A percentile compares a stretch with the other conserved stretches of the same genome.
These are phyloP conservation scores for Ogataea siamensis DNA, from an alignment of 805 yeast species.

Conservation along the genomic window DNA sequence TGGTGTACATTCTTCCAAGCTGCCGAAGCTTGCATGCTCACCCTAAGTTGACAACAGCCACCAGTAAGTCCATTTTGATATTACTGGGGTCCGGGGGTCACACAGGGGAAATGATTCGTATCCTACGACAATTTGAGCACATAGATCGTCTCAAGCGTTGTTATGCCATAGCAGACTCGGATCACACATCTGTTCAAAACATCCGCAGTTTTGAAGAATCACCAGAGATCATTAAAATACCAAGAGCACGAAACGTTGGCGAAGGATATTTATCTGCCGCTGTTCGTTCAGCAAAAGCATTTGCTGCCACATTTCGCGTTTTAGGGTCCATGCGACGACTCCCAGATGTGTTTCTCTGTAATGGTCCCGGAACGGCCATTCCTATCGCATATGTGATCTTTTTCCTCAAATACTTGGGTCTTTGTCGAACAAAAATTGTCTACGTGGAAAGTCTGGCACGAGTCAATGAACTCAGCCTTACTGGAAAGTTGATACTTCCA, in stretches of 20 bases:
- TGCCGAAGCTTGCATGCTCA: slow-evolving; percentile 2
- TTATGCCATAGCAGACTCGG: slow-evolving; percentile 43
- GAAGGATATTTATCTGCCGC: slow-evolving; percentile 34
- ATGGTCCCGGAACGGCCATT: slow-evolving; percentile 85
- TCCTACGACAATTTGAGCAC: slow-evolving; percentile 43
- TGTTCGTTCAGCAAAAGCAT: slow-evolving; percentile 34
- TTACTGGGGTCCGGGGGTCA: slow-evolving; percentile 97
- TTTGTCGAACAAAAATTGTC: slow-evolving; percentile 54
- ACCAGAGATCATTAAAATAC: slow-evolving; percentile 27
- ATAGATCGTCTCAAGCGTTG: slow-evolving; percentile 24
- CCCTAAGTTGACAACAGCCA: background rate
- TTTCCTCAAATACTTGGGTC: slow-evolving; percentile 45
- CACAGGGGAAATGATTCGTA: slow-evolving; percentile 90
- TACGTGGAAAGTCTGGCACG: slow-evolving; percentile 89
- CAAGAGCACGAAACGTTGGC: slow-evolving; percentile 39
- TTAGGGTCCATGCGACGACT: slow-evolving; percentile 10
- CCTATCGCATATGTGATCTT: slow-evolving; percentile 63
- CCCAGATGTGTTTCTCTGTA: slow-evolving; percentile 41
- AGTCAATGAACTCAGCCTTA: slow-evolving; percentile 68
- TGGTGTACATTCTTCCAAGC: slow-evolving; percentile 28
- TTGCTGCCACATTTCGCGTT: slow-evolving; percentile 22
- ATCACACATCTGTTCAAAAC: slow-evolving; percentile 43
- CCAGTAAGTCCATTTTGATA: slow-evolving; percentile 41
- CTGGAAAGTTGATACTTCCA: slow-evolving; percentile 71
- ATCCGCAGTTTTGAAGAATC: slow-evolving; percentile 37